Conservation (phyloP, 1,284 basidiomycete species). For the Cutaneotrichosporon cutaneum region DNA sequence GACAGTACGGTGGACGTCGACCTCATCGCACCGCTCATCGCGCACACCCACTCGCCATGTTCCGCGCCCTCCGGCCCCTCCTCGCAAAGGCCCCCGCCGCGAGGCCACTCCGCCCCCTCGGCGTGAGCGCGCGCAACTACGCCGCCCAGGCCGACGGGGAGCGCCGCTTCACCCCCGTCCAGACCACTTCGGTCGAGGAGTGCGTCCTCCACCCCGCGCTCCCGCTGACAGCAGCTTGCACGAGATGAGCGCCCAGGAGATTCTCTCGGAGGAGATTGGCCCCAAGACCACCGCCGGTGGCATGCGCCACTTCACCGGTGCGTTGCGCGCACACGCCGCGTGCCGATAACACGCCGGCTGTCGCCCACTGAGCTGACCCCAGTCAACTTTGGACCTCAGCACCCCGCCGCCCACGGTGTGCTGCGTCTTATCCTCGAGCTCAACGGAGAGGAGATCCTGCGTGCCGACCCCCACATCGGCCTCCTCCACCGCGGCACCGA, state of each 20-base stretch:
- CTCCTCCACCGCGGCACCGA: constrained; percentile 96
- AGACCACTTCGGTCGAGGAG: constrained; percentile 52
- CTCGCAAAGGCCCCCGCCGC: constrained; percentile 32
- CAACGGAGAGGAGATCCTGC: constrained; percentile 93
- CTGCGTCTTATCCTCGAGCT: constrained; percentile 95
- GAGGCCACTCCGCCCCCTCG: constrained; percentile 34
- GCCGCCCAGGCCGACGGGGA: constrained; percentile 59
- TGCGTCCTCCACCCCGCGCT: constrained; percentile 27
- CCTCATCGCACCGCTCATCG: constrained; percentile 18
- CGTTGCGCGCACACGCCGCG: constrained; percentile 29
- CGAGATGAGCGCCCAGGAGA: constrained; percentile 69
- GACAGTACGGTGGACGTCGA: not conserved
- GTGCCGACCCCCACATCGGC: constrained; percentile 90
- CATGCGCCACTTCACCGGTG: constrained; percentile 88
- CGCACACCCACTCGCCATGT: constrained; percentile 30
- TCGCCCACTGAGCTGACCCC: constrained; percentile 9
- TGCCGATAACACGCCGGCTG: not conserved
- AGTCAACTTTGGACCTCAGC: constrained; percentile 97
- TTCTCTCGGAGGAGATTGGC: constrained; percentile 71
- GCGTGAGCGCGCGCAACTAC: constrained; percentile 22
- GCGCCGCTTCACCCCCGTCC: constrained; percentile 54
- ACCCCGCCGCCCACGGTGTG: constrained; percentile 98
- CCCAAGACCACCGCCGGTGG: constrained; percentile 63
- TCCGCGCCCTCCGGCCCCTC: constrained; percentile 45
- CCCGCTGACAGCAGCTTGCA: constrained; percentile 58